phyloP scores from a whole-genome alignment of 805 yeast species.

The Millerago galiae region DNA sequence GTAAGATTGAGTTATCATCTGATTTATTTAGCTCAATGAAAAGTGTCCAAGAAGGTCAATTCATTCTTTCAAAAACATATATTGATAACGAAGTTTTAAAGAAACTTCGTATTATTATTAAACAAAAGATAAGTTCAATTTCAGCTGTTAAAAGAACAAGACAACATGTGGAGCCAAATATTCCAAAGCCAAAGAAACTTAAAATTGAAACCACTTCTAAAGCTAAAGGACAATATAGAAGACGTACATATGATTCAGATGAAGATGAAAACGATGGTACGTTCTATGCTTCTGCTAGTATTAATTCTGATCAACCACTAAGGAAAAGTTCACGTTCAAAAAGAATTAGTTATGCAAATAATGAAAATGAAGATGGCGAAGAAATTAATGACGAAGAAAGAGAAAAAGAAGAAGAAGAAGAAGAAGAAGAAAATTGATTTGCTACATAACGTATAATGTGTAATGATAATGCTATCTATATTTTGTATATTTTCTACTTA shows the following conservation, averaged over 20 bases:
- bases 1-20: constrained; percentile 60
- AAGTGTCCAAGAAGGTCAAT: constrained; percentile 51
- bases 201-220: constrained; percentile 5
- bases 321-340: constrained; percentile 38
- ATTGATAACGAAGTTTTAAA: constrained; percentile 42
- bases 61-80: constrained; percentile 46
- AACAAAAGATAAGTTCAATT: constrained; percentile 27
- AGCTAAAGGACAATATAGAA: constrained; percentile 11
- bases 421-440: constrained; percentile 1
- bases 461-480: neutral
- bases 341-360: constrained; percentile 30
- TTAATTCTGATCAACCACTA: constrained; percentile 20
- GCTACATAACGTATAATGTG: neutral
- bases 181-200: constrained; percentile 16
- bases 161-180: constrained; percentile 5
- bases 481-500: neutral
- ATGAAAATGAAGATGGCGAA: constrained; percentile 7
- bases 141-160: constrained; percentile 15
- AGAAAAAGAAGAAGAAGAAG: constrained; percentile 5
- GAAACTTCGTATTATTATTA: constrained; percentile 29
- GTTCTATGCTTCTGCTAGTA: neutral
- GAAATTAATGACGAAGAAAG: neutral
- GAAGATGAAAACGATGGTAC: constrained; percentile 3
- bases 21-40: constrained; percentile 64
- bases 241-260: constrained; percentile 10